These are phyloP conservation scores for Pinguiococcus pyrenoidosus DNA, from an alignment of 108 stramenopile species.

Conservation along the genomic window DNA sequence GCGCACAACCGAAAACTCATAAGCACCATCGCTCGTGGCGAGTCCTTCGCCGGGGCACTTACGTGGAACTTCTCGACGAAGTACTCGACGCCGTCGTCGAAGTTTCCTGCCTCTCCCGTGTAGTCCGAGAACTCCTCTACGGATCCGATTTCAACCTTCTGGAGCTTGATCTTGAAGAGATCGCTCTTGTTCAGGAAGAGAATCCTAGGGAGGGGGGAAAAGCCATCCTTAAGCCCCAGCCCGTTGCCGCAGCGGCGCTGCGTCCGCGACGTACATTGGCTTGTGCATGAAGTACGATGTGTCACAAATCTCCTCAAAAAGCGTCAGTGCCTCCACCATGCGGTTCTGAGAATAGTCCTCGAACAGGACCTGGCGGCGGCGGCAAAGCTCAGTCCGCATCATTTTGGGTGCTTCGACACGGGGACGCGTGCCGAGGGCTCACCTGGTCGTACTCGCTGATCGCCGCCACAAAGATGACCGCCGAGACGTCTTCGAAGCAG, in stretches of 20 bases:
- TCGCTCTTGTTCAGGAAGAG: constrained; percentile 35
- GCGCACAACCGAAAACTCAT: too few relatives aligned
- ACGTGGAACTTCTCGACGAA: constrained; percentile 51
- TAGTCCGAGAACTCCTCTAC: constrained; percentile 28
- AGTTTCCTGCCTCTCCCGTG: constrained; percentile 30
- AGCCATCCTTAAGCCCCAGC: too few relatives aligned
- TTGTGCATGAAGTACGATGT: constrained; percentile 28
- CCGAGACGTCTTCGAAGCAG: constrained; percentile 80
- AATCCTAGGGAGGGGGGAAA: too few relatives aligned
- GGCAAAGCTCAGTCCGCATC: background rate
- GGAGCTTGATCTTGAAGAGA: constrained; percentile 23
- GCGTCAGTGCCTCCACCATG: constrained; percentile 22
- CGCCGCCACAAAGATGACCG: constrained; percentile 96
- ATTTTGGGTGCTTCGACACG: background rate
- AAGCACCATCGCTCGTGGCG: too few relatives aligned
- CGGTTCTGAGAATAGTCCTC: constrained; percentile 29
- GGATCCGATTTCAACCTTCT: constrained; percentile 5
- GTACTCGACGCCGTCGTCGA: constrained; percentile 52
- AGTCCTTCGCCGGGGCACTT: too few relatives aligned
- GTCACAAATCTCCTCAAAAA: constrained; percentile 26
- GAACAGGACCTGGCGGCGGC: constrained; percentile 24
- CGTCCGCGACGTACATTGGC: too few relatives aligned
- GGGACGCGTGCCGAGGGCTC: background rate
- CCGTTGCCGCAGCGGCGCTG: too few relatives aligned
- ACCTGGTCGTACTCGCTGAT: constrained; percentile 88